phyloP scores from a whole-genome alignment of 2,329 filamentous ascomycete species.

The Stemphylium vesicarium region DNA sequence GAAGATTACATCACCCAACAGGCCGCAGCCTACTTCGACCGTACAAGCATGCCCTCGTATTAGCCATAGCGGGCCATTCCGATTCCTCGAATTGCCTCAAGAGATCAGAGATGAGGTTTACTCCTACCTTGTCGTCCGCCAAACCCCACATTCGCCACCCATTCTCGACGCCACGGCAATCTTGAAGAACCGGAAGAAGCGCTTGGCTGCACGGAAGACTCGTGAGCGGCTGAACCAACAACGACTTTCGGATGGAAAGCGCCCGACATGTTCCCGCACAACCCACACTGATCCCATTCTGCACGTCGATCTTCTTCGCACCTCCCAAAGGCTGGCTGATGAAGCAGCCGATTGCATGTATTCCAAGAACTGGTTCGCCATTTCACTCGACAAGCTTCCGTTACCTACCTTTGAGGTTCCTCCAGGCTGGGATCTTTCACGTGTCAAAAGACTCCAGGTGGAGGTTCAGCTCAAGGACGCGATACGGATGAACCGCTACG shows the following conservation, averaged over 20 bases:
- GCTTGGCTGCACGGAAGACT: slow-evolving; percentile 23
- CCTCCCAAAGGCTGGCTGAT: slow-evolving; percentile 27
- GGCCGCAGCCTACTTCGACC: background rate
- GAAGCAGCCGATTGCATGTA: slow-evolving; percentile 39
- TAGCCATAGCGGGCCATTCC: slow-evolving; percentile 26
- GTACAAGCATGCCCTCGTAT: background rate
- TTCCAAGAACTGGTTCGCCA: slow-evolving; percentile 37
- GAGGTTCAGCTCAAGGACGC: slow-evolving; percentile 42
- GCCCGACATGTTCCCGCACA: slow-evolving; percentile 24
- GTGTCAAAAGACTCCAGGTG: slow-evolving; percentile 33
- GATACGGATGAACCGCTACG: slow-evolving; percentile 39
- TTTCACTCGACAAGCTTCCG: slow-evolving; percentile 35
- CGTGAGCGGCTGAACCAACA: slow-evolving; percentile 35
- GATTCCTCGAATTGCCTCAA: slow-evolving; percentile 35
- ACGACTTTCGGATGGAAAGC: slow-evolving; percentile 26
- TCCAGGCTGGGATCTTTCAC: slow-evolving; percentile 31
- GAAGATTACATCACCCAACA: slow-evolving; percentile 3
- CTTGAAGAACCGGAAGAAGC: slow-evolving; percentile 36
- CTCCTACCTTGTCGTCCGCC: slow-evolving; percentile 33
- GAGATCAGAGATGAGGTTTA: slow-evolving; percentile 41
- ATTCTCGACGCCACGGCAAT: slow-evolving; percentile 35
- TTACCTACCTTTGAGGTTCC: slow-evolving; percentile 29
- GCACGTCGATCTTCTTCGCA: slow-evolving; percentile 29
- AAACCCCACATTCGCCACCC: slow-evolving; percentile 11
- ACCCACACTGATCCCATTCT: slow-evolving; percentile 24